Conservation (phyloP, 805 yeast species). For the Schizosaccharomyces lindneri region DNA sequence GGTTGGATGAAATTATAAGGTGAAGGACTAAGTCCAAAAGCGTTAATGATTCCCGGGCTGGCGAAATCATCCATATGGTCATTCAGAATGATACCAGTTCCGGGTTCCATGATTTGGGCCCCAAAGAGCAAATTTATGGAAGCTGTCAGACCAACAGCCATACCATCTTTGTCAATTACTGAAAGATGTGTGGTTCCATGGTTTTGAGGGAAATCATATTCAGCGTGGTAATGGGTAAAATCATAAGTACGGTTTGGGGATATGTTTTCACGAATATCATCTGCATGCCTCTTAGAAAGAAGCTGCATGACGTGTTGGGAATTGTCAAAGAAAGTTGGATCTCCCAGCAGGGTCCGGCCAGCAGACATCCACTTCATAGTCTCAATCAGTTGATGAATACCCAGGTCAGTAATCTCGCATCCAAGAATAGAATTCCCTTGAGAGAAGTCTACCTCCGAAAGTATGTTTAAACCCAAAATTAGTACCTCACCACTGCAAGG, state of each 20-base stretch:
- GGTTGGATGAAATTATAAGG: conserved; percentile 55
- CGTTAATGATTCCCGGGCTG: conserved; percentile 38
- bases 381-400: conserved; percentile 50
- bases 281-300: conserved; percentile 32
- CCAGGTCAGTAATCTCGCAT: conserved; percentile 15
- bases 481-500: conserved; percentile 70
- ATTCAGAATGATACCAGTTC: conserved; percentile 63
- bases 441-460: conserved; percentile 22
- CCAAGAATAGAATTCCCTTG: conserved; percentile 6
- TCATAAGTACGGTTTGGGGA: conserved; percentile 30
- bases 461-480: conserved; percentile 43
- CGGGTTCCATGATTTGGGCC: conserved; percentile 51
- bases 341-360: conserved; percentile 70
- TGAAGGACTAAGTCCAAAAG: conserved; percentile 64
- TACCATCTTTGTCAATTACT: conserved; percentile 44
- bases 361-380: conserved; percentile 86
- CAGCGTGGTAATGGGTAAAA: conserved; percentile 59
- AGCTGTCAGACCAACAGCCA: conserved; percentile 71
- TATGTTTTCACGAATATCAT: conserved; percentile 24
- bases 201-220: conserved; percentile 50
- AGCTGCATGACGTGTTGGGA: conserved; percentile 21
- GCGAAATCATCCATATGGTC: conserved; percentile 92
- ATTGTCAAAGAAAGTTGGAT: conserved; percentile 17
- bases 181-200: conserved; percentile 82
- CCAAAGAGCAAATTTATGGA: conserved; percentile 74